A percentile compares a stretch with the other conserved stretches of the same genome.
Evolutionary conservation across 768 basidiomycete species (phyloP).

Genomic region (Hygrophoropsis aurantiaca): DNA sequence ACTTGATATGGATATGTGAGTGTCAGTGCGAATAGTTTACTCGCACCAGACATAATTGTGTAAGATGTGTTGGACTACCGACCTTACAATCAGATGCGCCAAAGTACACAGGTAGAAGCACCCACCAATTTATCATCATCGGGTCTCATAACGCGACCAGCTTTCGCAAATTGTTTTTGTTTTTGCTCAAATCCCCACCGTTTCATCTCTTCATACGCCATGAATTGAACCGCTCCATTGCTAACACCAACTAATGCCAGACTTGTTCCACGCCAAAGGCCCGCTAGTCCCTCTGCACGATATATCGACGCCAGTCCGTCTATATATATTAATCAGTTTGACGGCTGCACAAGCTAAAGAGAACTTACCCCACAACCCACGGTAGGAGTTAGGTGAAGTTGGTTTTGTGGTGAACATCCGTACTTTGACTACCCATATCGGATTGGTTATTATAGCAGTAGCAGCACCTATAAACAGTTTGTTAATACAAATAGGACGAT

Average conservation of each 20-base stretch:
- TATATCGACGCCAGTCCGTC: slow-evolving; percentile 76
- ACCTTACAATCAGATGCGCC: slow-evolving; percentile 2
- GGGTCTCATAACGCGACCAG: slow-evolving; percentile 64
- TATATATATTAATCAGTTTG: slow-evolving; percentile 19
- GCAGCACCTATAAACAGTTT: slow-evolving; percentile 65
- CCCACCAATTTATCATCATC: slow-evolving; percentile 87
- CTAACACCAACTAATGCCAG: slow-evolving; percentile 90
- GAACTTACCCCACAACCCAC: slow-evolving; percentile 67
- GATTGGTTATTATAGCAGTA: slow-evolving; percentile 94
- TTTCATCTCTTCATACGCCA: slow-evolving; percentile 96
- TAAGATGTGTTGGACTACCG: slow-evolving; percentile 86
- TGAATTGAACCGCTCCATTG: slow-evolving; percentile 95
- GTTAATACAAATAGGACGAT: slow-evolving; percentile 12
- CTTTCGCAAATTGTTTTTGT: slow-evolving; percentile 54
- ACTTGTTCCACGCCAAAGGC: slow-evolving; percentile 84
- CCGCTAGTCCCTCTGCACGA: slow-evolving; percentile 69
- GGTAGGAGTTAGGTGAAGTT: slow-evolving; percentile 71
- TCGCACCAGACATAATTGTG: slow-evolving; percentile 87
- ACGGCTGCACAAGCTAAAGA: background rate
- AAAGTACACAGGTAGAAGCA: slow-evolving; percentile 6
- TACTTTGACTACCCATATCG: slow-evolving; percentile 96
- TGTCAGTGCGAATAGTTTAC: slow-evolving; percentile 81
- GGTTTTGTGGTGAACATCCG: slow-evolving; percentile 87
- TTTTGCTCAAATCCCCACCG: slow-evolving; percentile 83
- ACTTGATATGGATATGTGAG: slow-evolving; percentile 98